phyloP scores from a whole-genome alignment of 176 grass and related monocot species.

The Phoenix roebelenii region DNA sequence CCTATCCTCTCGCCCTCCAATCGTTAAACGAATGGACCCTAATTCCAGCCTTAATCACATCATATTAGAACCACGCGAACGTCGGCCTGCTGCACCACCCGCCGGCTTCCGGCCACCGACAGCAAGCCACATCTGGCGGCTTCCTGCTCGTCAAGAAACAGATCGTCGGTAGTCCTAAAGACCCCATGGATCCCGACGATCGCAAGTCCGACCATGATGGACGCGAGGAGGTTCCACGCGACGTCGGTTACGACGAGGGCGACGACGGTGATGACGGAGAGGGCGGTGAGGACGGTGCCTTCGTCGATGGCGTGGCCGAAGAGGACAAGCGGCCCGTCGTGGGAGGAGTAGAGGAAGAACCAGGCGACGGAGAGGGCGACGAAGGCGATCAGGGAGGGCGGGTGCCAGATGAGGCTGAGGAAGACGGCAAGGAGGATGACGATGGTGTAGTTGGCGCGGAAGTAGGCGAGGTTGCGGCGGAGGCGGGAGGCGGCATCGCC shows the following conservation, averaged over 20 bases:
- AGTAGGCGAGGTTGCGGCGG: constrained; percentile 76
- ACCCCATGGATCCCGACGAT: constrained; percentile 47
- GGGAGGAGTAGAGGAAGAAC: constrained; percentile 92
- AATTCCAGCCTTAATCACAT: too few species aligned
- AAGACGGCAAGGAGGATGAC: constrained; percentile 36
- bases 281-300: constrained; percentile 62
- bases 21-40: too few species aligned
- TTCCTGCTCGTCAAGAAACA: constrained; percentile 79
- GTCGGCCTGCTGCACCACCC: not conserved
- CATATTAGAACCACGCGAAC: too few species aligned
- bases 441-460: constrained; percentile 80
- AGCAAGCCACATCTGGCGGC: constrained; percentile 52
- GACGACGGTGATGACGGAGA: constrained; percentile 58
- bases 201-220: constrained; percentile 35
- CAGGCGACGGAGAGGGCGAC: constrained; percentile 55
- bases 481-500: constrained; percentile 42
- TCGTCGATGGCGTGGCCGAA: constrained; percentile 66
- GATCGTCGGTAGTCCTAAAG: constrained; percentile 66
- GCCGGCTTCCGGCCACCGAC: constrained; percentile 26
- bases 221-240: constrained; percentile 63
- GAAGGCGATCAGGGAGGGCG: constrained; percentile 49
- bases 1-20: too few species aligned
- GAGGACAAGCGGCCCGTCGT: constrained; percentile 45
- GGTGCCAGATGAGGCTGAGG: constrained; percentile 68
- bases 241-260: constrained; percentile 73